Conservation (phyloP, 2,329 filamentous ascomycete species). For the Claviceps pazoutovae region DNA sequence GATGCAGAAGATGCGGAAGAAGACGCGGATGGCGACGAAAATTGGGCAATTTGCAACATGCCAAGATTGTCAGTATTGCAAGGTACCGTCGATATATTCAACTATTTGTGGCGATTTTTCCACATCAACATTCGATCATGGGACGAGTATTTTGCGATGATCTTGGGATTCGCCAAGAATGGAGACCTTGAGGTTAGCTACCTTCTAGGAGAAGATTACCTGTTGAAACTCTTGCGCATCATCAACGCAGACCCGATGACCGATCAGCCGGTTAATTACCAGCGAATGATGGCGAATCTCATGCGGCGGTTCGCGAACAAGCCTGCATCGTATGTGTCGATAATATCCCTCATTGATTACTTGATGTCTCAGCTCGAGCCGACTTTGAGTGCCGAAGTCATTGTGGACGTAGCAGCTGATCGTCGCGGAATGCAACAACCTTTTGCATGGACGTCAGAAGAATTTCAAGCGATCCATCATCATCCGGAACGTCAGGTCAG, state of each 20-base stretch:
- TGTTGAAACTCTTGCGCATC: slow-evolving; percentile 44
- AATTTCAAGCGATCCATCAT: slow-evolving; percentile 31
- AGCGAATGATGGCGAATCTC: slow-evolving; percentile 37
- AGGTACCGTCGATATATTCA: slow-evolving; percentile 33
- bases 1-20: slow-evolving; percentile 11
- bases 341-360: slow-evolving; percentile 36
- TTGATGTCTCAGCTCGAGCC: slow-evolving; percentile 31
- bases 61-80: slow-evolving; percentile 13
- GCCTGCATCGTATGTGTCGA: slow-evolving; percentile 38
- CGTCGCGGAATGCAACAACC: slow-evolving; percentile 23
- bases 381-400: slow-evolving; percentile 17
- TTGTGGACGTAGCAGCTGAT: slow-evolving; percentile 25
- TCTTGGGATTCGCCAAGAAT: slow-evolving; percentile 50
- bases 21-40: slow-evolving; percentile 17
- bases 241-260: slow-evolving; percentile 43
- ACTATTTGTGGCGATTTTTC: slow-evolving; percentile 47
- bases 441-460: slow-evolving; percentile 31
- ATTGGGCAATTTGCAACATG: slow-evolving; percentile 8
- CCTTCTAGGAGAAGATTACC: slow-evolving; percentile 47
- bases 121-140: slow-evolving; percentile 51
- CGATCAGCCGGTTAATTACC: slow-evolving; percentile 40
- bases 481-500: slow-evolving; percentile 17
- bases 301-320: slow-evolving; percentile 33
- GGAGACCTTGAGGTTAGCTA: slow-evolving; percentile 43
- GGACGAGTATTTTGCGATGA: slow-evolving; percentile 63